These are phyloP conservation scores for Clathrus columnatus DNA, from an alignment of 768 basidiomycete genomes.

Conservation along the genomic window DNA sequence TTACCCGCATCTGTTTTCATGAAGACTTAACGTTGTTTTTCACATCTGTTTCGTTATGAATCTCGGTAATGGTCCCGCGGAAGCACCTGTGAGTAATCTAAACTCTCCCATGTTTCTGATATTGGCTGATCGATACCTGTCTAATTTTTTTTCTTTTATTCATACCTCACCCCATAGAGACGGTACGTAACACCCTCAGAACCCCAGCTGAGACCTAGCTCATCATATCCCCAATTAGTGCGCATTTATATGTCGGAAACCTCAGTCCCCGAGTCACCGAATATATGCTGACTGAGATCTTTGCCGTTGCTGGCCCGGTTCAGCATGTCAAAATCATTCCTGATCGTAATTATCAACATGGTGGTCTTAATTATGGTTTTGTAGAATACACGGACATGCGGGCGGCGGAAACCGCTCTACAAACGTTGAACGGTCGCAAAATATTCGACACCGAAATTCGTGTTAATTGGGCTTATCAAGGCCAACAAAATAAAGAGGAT, in stretches of 20 bases:
- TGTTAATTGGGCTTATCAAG: conserved; percentile 99
- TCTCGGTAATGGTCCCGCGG: conserved; percentile 54
- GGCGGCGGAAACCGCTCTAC: conserved; percentile 96
- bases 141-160: no score
- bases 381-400: conserved; percentile 99
- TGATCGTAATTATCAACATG: conserved; percentile 98
- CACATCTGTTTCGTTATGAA: conserved; percentile 54
- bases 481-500: conserved; percentile 97
- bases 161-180: no score
- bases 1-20: conserved; percentile 29
- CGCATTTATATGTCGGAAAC: conserved; percentile 98
- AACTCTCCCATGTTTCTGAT: conserved; percentile 12
- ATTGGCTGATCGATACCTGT: conserved; percentile 12
- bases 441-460: conserved; percentile 99
- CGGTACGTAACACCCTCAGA: neutral
- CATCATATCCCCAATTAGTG: conserved; percentile 29
- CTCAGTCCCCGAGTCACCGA: conserved; percentile 96
- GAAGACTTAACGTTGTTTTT: conserved; percentile 21
- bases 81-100: conserved; percentile 59
- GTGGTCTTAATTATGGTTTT: conserved; percentile 98
- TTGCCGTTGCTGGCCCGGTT: conserved; percentile 93
- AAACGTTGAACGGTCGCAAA: conserved; percentile 97
- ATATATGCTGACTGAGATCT: conserved; percentile 98
- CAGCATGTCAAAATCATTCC: conserved; percentile 99
- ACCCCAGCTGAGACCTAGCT: no score